Evolutionary conservation across 345 rosid genomes (phyloP).

Genomic region (Populus davidiana): DNA sequence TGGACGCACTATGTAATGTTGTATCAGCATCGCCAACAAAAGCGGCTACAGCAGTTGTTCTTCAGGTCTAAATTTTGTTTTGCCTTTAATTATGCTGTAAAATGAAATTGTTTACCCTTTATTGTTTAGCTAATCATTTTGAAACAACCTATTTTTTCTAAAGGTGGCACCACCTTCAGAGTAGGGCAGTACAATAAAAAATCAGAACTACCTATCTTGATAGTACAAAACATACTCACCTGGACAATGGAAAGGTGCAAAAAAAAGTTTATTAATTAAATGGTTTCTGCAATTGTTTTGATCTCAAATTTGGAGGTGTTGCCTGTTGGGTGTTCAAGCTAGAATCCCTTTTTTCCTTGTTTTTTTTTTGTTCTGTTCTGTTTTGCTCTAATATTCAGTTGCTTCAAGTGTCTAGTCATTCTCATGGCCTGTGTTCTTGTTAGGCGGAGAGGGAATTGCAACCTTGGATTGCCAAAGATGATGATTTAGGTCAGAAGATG

Average conservation of each 20-base stretch:
- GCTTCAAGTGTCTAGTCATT: slow-evolving; percentile 29
- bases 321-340: slow-evolving; percentile 2
- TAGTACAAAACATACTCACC: background rate
- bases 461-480: slow-evolving; percentile 97
- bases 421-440: slow-evolving; percentile 30
- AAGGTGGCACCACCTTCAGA: slow-evolving; percentile 9
- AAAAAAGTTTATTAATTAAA: background rate
- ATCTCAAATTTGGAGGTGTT: slow-evolving; percentile 12
- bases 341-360: slow-evolving; percentile 10
- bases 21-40: slow-evolving; percentile 85
- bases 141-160: slow-evolving; percentile 2
- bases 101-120: slow-evolving; percentile 3
- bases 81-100: slow-evolving; percentile 9
- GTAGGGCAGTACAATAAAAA: background rate
- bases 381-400: slow-evolving; percentile 1
- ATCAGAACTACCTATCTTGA: background rate
- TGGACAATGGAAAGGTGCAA: background rate
- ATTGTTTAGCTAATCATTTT: slow-evolving; percentile 9
- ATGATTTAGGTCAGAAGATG: slow-evolving; percentile 87
- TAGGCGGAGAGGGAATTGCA: slow-evolving; percentile 96
- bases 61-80: slow-evolving; percentile 71
- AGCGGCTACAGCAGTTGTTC: slow-evolving; percentile 91
- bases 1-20: slow-evolving; percentile 91
- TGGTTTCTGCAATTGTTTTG: slow-evolving; percentile 6
- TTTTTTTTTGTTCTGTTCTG: background rate